Evolutionary conservation across 1,284 basidiomycete species (phyloP).

Genomic region (Naganishia sp.): DNA sequence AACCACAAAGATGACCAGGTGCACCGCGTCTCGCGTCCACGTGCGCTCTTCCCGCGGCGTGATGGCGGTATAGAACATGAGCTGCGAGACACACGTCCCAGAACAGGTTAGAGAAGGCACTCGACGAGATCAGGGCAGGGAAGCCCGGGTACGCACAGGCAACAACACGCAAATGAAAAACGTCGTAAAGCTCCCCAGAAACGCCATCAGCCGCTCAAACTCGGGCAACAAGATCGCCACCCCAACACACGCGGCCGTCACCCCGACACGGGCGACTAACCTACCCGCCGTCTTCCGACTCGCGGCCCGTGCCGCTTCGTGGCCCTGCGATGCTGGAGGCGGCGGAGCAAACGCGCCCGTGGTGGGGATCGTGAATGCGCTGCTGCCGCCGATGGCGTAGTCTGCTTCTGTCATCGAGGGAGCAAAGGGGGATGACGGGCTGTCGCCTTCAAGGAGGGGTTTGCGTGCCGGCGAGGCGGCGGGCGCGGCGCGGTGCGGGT

Average conservation of each 20-base stretch:
- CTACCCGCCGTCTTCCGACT: slow-evolving; percentile 39
- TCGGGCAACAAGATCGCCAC: slow-evolving; percentile 48
- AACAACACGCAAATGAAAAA: slow-evolving; percentile 81
- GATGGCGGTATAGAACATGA: slow-evolving; percentile 49
- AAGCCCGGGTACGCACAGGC: slow-evolving; percentile 58
- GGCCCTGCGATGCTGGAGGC: slow-evolving; percentile 48
- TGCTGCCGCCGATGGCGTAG: slow-evolving; percentile 5
- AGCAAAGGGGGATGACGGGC: not conserved
- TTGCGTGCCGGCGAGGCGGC: slow-evolving; percentile 10
- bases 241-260: slow-evolving; percentile 43
- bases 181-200: slow-evolving; percentile 81
- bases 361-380: slow-evolving; percentile 29
- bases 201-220: slow-evolving; percentile 78
- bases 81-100: slow-evolving; percentile 32
- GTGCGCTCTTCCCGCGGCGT: slow-evolving; percentile 43
- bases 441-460: slow-evolving; percentile 10
- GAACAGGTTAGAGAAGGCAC: not conserved
- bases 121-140: not conserved
- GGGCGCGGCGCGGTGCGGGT: slow-evolving; percentile 8
- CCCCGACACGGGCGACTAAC: slow-evolving; percentile 42
- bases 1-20: slow-evolving; percentile 62
- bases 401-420: not conserved
- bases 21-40: slow-evolving; percentile 56
- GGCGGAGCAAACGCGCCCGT: slow-evolving; percentile 36
- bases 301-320: slow-evolving; percentile 36